Evolutionary conservation across 176 grass and related monocot species (phyloP), one percentile per base, ranked within the genome.

Genomic region (Lolium rigidum): DNA sequence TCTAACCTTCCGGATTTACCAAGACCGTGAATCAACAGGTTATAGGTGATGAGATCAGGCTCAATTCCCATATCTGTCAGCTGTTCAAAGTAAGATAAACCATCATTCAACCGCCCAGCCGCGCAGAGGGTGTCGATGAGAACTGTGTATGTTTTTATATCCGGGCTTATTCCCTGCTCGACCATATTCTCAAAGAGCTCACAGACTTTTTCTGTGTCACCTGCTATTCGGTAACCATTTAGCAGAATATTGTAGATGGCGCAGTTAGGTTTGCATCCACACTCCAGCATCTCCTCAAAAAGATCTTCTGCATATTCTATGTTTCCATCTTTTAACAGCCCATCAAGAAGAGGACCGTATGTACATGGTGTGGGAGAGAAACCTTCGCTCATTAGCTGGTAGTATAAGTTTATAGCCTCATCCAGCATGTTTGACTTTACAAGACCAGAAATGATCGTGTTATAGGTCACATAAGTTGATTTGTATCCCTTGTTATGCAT

Each of bases 201-300:
- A 20, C 82, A 90, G 51, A 86, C 90, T 18, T 94, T 91, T 56
- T 94, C 90, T 7, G 88, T 84, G 59, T 90, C 73, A 80, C 97
- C 88, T 56, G 94, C 86, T 70, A 94, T 87, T 70, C 88, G 84
- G 68, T 89, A 90, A 4, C 97, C 97, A 79, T 93, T 96, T 39
- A 96, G 84, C 56, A 96, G 59, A 91, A 99, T 99, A 79, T 99
- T 99, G 56, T 92, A 99, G 87, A 96, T 96, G 43, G 92, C 89
- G 71, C 83, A 87, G 70, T 96, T 96, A 74, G 92, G 94, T 83
- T 88, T 87, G 81, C 97, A 96, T 18, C 93, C 90, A 52, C 87
- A 89, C 72, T 89, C 92, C 74, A 89, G 20, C 97, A 99, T 99
- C 85, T 95, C 92, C 67, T 82, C 76, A 62, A 94, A 93, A 62